phyloP scores from a whole-genome alignment of 441 rosid genomes.

The Rhodomyrtus psidioides region DNA sequence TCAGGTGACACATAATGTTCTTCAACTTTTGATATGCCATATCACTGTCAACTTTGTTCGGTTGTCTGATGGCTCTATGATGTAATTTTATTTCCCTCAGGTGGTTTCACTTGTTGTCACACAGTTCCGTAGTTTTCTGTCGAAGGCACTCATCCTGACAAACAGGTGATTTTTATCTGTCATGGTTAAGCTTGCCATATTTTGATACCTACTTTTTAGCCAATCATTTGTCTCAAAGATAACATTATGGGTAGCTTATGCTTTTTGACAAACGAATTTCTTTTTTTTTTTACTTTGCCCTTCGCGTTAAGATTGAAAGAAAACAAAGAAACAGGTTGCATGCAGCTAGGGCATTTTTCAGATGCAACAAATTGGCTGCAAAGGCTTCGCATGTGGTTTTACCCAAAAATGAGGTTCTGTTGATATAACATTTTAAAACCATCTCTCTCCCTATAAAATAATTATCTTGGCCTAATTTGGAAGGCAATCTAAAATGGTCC shows the following conservation, averaged over 20 bases:
- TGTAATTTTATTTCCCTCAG: slow-evolving; percentile 9
- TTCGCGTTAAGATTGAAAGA: not conserved
- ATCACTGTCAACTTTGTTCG: not conserved
- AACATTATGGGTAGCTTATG: not conserved
- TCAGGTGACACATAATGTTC: slow-evolving; percentile 31
- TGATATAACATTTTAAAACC: not conserved
- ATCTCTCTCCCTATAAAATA: not conserved
- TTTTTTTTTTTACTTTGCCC: too few species aligned
- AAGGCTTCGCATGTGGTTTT: not conserved
- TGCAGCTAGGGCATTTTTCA: not conserved
- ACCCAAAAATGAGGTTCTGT: not conserved
- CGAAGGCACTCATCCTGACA: slow-evolving; percentile 77
- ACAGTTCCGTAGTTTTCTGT: slow-evolving; percentile 65
- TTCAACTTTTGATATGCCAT: not conserved
- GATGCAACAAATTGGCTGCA: not conserved
- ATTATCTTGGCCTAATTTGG: not conserved
- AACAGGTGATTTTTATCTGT: slow-evolving; percentile 42
- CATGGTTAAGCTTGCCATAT: not conserved
- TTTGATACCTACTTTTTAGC: not conserved
- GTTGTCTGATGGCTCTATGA: not conserved
- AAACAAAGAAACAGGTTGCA: not conserved
- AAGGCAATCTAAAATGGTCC: not conserved
- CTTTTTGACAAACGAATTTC: too few species aligned
- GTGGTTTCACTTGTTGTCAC: slow-evolving; percentile 73
- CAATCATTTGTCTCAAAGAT: not conserved